Percentiles rank a stretch among this genome's conserved stretches.
Evolutionary conservation across 148 eudicot genomes (phyloP).

Genomic region (Nepenthes mirabilis): DNA sequence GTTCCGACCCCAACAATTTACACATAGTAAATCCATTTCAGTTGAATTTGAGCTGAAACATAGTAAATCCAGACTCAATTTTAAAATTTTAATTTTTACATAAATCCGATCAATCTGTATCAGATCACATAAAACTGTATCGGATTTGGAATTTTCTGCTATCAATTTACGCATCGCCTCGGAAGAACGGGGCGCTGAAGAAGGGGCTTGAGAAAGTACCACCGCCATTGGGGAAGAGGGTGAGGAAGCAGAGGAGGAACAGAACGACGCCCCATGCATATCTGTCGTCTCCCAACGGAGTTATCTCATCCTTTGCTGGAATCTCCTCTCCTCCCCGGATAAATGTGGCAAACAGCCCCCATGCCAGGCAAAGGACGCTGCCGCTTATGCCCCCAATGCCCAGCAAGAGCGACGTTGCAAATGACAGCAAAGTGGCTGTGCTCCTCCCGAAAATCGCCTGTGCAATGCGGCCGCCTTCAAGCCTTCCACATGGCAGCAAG

Average conservation of each 20-base stretch:
- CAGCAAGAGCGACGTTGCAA: constrained; percentile 54
- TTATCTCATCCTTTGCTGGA: constrained; percentile 82
- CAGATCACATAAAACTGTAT: too few relatives aligned
- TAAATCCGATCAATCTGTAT: too few relatives aligned
- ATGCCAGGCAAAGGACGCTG: constrained; percentile 74
- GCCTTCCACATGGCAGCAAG: constrained; percentile 79
- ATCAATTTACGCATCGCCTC: constrained; percentile 22
- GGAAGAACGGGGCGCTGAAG: constrained; percentile 54
- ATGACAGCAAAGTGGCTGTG: constrained; percentile 56
- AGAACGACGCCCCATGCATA: constrained; percentile 80
- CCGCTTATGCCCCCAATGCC: constrained; percentile 90
- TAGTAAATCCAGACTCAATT: too few relatives aligned
- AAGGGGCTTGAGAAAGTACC: constrained; percentile 73
- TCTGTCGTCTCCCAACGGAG: constrained; percentile 66
- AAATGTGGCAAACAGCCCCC: constrained; percentile 88
- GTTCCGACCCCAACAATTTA: too few relatives aligned
- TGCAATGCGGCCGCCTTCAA: constrained; percentile 89
- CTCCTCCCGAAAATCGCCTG: constrained; percentile 88
- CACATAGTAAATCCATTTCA: too few relatives aligned
- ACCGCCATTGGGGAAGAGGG: constrained; percentile 87
- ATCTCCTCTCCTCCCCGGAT: constrained; percentile 91
- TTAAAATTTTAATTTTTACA: too few relatives aligned
- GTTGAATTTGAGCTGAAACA: too few relatives aligned
- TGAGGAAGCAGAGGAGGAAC: constrained; percentile 69
- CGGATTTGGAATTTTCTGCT: too few relatives aligned